Conservation (phyloP, 176 grass and related monocot genomes). For the Oryza australiensis region DNA sequence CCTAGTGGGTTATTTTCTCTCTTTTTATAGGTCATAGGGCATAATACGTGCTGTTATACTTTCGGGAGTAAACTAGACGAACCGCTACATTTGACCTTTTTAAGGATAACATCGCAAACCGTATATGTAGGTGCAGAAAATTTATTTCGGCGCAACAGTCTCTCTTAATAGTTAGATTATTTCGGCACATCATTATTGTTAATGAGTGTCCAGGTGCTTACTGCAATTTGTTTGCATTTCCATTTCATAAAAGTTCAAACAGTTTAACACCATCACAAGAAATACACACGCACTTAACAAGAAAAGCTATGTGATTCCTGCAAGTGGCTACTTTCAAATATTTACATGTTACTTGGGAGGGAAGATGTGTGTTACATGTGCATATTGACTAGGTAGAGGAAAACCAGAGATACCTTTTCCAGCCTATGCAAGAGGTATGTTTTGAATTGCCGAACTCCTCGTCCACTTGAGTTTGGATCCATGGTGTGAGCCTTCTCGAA, state of each 20-base stretch:
- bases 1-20: too few species aligned
- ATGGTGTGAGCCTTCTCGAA: conserved; percentile 82
- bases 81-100: too few species aligned
- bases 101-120: too few species aligned
- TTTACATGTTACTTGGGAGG: neutral
- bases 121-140: too few species aligned
- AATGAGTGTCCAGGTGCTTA: neutral
- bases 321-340: neutral
- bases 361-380: neutral
- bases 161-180: too few species aligned
- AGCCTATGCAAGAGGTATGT: conserved; percentile 91
- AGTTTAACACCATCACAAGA: neutral
- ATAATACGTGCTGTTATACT: too few species aligned
- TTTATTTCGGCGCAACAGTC: too few species aligned
- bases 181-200: neutral
- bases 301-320: neutral
- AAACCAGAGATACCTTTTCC: conserved; percentile 59
- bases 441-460: conserved; percentile 91
- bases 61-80: too few species aligned
- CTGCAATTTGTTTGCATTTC: too few species aligned
- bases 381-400: neutral
- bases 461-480: conserved; percentile 62
- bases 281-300: neutral
- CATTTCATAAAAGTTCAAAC: too few species aligned
- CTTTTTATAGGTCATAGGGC: too few species aligned